Evolutionary conservation across 83 land plant genomes (phyloP).

Genomic region (Larix sibirica): DNA sequence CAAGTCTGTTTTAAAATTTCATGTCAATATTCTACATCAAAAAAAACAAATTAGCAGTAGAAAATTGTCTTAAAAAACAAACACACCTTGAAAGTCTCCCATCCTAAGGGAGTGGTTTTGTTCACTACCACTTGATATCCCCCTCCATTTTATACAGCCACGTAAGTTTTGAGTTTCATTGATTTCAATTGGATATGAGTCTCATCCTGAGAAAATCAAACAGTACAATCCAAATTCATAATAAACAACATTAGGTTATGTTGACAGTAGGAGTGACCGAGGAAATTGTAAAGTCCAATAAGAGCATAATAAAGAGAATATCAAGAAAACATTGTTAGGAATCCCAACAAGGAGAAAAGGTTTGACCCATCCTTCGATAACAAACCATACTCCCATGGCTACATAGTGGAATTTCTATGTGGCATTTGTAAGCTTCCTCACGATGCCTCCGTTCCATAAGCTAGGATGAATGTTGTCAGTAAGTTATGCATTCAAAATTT

Average conservation of each 20-base stretch:
- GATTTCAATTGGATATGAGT: slow-evolving; percentile 61
- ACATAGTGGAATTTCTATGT: slow-evolving; percentile 20
- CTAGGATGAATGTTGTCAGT: too few relatives aligned
- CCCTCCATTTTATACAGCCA: slow-evolving; percentile 69
- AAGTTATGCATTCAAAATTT: too few relatives aligned
- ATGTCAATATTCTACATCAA: too few relatives aligned
- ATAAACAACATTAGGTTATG: too few relatives aligned
- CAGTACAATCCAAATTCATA: background rate
- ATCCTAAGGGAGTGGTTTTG: slow-evolving; percentile 43
- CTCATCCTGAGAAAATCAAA: slow-evolving; percentile 51
- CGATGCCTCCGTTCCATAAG: too few relatives aligned
- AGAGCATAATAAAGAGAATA: background rate
- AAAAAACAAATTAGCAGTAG: too few relatives aligned
- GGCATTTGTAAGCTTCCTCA: too few relatives aligned
- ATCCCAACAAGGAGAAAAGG: slow-evolving; percentile 62
- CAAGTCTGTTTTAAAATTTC: too few relatives aligned
- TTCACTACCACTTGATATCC: slow-evolving; percentile 66
- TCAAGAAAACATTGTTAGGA: slow-evolving; percentile 49
- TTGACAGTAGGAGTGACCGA: too few relatives aligned
- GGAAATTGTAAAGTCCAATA: too few relatives aligned
- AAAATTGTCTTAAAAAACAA: too few relatives aligned
- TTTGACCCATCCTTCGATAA: slow-evolving; percentile 59
- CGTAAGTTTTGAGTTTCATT: slow-evolving; percentile 39
- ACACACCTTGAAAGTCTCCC: slow-evolving; percentile 76
- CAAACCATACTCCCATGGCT: slow-evolving; percentile 65